These are phyloP conservation scores for Gymnopus androsaceus DNA, from an alignment of 1,284 basidiomycete species.

Conservation along the genomic window DNA sequence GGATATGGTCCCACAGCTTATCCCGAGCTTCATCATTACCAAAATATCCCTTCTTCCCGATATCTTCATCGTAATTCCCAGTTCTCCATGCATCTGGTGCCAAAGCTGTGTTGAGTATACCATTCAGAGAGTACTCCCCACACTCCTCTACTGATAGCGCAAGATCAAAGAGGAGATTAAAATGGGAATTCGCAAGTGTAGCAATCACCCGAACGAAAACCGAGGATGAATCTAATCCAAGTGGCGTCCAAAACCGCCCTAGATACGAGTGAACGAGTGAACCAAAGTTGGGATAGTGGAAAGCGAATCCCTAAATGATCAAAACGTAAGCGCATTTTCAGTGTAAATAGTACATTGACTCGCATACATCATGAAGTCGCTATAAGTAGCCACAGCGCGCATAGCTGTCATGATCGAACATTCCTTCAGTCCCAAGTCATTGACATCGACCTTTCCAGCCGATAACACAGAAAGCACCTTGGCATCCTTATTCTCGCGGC, in stretches of 20 bases:
- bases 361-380: slow-evolving; percentile 12
- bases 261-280: slow-evolving; percentile 7
- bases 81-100: slow-evolving; percentile 35
- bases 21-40: slow-evolving; percentile 40
- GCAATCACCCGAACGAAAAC: background rate
- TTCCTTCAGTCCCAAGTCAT: slow-evolving; percentile 2
- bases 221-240: slow-evolving; percentile 27
- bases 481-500: slow-evolving; percentile 27
- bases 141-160: slow-evolving; percentile 31
- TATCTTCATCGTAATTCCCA: slow-evolving; percentile 39
- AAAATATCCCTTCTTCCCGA: slow-evolving; percentile 31
- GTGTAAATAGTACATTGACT: background rate
- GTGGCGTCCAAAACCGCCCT: slow-evolving; percentile 1
- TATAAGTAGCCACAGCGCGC: background rate
- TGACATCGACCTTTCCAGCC: slow-evolving; percentile 2
- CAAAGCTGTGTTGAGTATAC: slow-evolving; percentile 34
- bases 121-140: slow-evolving; percentile 46
- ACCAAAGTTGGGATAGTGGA: background rate
- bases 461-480: slow-evolving; percentile 16
- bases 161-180: slow-evolving; percentile 19
- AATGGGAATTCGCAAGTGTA: slow-evolving; percentile 11
- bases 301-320: slow-evolving; percentile 2
- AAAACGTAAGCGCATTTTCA: background rate
- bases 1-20: slow-evolving; percentile 51
- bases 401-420: background rate